Evolutionary conservation across 768 basidiomycete species (phyloP).

Genomic region (Galerina marginata): DNA sequence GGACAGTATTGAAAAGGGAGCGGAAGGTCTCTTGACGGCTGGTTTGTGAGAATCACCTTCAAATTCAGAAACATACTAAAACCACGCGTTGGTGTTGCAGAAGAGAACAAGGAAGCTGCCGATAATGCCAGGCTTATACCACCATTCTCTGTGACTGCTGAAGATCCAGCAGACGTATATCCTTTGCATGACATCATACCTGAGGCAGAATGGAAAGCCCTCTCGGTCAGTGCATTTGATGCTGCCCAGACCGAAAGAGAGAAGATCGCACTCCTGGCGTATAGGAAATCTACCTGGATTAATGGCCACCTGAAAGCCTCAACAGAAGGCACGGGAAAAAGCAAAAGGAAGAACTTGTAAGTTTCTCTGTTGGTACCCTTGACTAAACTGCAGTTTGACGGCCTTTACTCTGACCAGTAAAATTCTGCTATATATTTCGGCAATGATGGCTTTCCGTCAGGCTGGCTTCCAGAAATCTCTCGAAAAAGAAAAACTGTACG

Average conservation of each 20-base stretch:
- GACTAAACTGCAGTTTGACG: no score
- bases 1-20: conserved; percentile 79
- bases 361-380: conserved; percentile 27
- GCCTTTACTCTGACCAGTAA: conserved; percentile 50
- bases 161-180: conserved; percentile 75
- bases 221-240: conserved; percentile 63
- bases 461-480: conserved; percentile 42
- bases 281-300: conserved; percentile 70
- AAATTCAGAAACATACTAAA: neutral
- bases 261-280: conserved; percentile 63
- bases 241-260: conserved; percentile 52
- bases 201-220: conserved; percentile 77
- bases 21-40: conserved; percentile 67
- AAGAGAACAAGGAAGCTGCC: conserved; percentile 67
- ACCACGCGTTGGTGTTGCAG: conserved; percentile 38
- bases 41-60: conserved; percentile 48
- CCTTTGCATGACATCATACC: conserved; percentile 78
- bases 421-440: conserved; percentile 79
- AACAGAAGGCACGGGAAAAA: conserved; percentile 55
- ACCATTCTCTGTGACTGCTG: conserved; percentile 67
- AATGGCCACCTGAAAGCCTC: conserved; percentile 60
- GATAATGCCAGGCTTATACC: conserved; percentile 80
- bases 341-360: conserved; percentile 64
- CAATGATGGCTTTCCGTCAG: conserved; percentile 76
- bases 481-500: conserved; percentile 57